phyloP scores from a whole-genome alignment of 1,284 basidiomycete genomes.

The Pulveroboletus sp. region DNA sequence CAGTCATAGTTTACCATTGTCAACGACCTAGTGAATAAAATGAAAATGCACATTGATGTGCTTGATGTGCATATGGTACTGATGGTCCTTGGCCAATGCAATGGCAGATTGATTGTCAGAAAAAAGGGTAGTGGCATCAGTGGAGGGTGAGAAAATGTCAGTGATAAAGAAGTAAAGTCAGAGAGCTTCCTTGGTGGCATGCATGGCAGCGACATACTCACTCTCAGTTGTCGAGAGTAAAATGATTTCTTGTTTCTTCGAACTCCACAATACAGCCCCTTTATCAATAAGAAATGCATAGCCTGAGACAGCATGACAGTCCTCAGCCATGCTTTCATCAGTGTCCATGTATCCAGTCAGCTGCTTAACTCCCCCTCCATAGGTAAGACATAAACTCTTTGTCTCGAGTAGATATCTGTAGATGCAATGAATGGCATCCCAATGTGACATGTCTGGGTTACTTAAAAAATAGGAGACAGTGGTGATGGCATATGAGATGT shows the following conservation, averaged over 20 bases:
- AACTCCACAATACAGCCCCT: not conserved
- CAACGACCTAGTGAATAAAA: not conserved
- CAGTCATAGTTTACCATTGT: not conserved
- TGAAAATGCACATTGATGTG: slow-evolving; percentile 36
- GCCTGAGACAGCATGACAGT: not conserved
- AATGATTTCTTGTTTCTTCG: slow-evolving; percentile 10
- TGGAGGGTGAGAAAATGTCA: slow-evolving; percentile 2
- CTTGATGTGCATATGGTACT: slow-evolving; percentile 30
- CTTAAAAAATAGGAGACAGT: no score
- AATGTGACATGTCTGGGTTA: no score
- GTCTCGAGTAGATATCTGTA: no score
- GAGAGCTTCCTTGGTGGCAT: slow-evolving; percentile 22
- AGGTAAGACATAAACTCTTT: no score
- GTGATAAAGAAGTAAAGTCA: slow-evolving; percentile 19
- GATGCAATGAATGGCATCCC: no score
- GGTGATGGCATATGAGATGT: no score
- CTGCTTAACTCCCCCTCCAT: no score
- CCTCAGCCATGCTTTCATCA: no score
- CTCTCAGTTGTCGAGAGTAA: slow-evolving; percentile 32
- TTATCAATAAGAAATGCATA: not conserved
- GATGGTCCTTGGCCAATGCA: slow-evolving; percentile 28
- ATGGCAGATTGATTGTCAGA: slow-evolving; percentile 38
- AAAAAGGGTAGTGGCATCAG: slow-evolving; percentile 15
- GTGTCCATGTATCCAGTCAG: not conserved
- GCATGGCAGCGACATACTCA: slow-evolving; percentile 34